These are phyloP conservation scores for Termitomyces sp. DNA, from an alignment of 768 basidiomycete genomes.

Conservation along the genomic window DNA sequence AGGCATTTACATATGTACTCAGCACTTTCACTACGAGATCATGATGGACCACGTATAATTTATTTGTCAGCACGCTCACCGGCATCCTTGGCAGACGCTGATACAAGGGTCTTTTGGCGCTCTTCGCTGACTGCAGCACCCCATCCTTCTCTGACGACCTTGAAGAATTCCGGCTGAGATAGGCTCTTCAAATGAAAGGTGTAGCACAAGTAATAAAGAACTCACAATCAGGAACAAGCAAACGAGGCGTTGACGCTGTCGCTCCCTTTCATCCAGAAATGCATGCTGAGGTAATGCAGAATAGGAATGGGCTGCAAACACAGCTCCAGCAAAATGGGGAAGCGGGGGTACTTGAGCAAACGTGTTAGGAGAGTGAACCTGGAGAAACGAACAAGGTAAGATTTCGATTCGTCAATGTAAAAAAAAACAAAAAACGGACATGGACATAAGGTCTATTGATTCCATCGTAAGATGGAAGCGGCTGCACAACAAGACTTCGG, in stretches of 20 bases:
- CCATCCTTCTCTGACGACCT: neutral
- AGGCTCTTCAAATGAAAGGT: neutral
- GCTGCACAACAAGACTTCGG: neutral
- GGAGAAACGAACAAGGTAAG: neutral
- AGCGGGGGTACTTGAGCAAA: neutral
- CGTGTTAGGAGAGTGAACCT: neutral
- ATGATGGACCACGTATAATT: neutral
- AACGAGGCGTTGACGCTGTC: neutral
- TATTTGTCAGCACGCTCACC: neutral
- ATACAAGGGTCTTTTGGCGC: neutral
- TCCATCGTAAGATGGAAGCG: neutral
- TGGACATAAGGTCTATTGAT: neutral
- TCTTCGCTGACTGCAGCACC: neutral
- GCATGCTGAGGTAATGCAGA: neutral
- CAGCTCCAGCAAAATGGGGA: neutral
- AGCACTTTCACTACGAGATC: neutral
- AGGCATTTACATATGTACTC: neutral
- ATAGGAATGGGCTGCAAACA: neutral
- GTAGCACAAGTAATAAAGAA: neutral
- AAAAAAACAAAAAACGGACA: neutral
- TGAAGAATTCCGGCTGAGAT: neutral
- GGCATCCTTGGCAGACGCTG: neutral
- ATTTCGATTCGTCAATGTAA: neutral
- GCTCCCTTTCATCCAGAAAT: neutral
- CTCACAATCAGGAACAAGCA: neutral